Evolutionary conservation across 2,329 filamentous ascomycete genomes (phyloP).

Genomic region (Xylaria sp.): DNA sequence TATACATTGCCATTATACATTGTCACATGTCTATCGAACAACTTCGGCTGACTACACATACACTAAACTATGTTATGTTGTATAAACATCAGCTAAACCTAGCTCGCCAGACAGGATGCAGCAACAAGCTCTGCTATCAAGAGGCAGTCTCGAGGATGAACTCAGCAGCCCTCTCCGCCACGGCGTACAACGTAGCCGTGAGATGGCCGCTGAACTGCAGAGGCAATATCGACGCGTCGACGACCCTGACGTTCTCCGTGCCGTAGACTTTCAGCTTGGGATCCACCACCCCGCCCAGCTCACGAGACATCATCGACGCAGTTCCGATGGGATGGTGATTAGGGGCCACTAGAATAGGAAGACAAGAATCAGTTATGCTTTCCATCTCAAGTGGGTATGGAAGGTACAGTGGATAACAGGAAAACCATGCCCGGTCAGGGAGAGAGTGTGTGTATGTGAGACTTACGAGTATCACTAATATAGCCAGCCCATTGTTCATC

Average conservation of each 20-base stretch:
- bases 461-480: constrained; percentile 36
- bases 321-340: constrained; percentile 61
- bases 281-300: constrained; percentile 62
- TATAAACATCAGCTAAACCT: not conserved
- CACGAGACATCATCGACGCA: constrained; percentile 61
- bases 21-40: not conserved
- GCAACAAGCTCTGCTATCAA: constrained; percentile 8
- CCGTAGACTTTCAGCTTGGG: constrained; percentile 61
- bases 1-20: not conserved
- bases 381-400: not conserved
- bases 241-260: constrained; percentile 60
- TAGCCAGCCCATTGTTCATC: constrained; percentile 47
- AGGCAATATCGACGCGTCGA: constrained; percentile 62
- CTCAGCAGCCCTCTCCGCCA: constrained; percentile 59
- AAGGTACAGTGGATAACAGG: not conserved
- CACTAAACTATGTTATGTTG: not conserved
- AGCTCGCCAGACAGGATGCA: not conserved
- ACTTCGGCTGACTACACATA: not conserved
- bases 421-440: not conserved
- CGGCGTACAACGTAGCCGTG: constrained; percentile 63
- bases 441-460: too few relatives aligned
- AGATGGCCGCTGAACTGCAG: constrained; percentile 61
- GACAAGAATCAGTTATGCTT: constrained; percentile 3
- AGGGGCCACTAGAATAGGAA: constrained; percentile 38
- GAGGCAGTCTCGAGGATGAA: constrained; percentile 43